These are phyloP conservation scores for Nitzschia sp. DNA, from an alignment of 108 stramenopile genomes.

Conservation along the genomic window DNA sequence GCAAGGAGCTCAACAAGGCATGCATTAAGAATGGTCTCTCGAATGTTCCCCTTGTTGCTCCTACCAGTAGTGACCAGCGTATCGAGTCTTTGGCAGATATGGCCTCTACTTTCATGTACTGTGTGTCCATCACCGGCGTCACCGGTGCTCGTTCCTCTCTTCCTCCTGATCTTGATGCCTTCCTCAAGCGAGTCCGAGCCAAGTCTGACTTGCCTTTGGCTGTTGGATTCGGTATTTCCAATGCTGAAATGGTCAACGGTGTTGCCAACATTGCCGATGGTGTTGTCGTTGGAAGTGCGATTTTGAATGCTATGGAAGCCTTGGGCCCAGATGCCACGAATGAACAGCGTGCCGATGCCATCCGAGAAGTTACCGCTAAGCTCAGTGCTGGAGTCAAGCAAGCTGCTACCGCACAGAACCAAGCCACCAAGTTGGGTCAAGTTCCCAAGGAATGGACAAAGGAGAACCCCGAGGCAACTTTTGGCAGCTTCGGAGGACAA, in stretches of 20 bases:
- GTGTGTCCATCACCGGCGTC: constrained; percentile 96
- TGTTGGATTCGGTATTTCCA: constrained; percentile 96
- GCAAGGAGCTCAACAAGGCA: constrained; percentile 70
- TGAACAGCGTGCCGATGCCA: constrained; percentile 75
- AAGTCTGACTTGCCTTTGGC: constrained; percentile 90
- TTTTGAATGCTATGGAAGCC: constrained; percentile 89
- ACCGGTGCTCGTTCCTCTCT: constrained; percentile 86
- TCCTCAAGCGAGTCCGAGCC: constrained; percentile 83
- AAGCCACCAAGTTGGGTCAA: constrained; percentile 75
- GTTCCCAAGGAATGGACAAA: constrained; percentile 49
- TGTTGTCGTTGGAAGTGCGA: constrained; percentile 95
- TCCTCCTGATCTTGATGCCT: constrained; percentile 86
- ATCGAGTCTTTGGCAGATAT: constrained; percentile 82
- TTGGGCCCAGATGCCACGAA: constrained; percentile 66
- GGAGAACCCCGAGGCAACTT: constrained; percentile 54
- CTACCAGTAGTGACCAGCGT: constrained; percentile 93
- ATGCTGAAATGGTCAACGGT: constrained; percentile 84
- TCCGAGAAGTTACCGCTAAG: constrained; percentile 69
- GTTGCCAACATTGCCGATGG: constrained; percentile 93
- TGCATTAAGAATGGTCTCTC: constrained; percentile 85
- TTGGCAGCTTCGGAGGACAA: constrained; percentile 96
- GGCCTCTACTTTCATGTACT: constrained; percentile 93
- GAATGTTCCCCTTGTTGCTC: constrained; percentile 94
- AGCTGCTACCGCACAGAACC: constrained; percentile 52
- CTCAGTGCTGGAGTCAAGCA: constrained; percentile 70